These are phyloP conservation scores for Plectosphaerella plurivora DNA, from an alignment of 2,329 filamentous ascomycete genomes.

Conservation along the genomic window DNA sequence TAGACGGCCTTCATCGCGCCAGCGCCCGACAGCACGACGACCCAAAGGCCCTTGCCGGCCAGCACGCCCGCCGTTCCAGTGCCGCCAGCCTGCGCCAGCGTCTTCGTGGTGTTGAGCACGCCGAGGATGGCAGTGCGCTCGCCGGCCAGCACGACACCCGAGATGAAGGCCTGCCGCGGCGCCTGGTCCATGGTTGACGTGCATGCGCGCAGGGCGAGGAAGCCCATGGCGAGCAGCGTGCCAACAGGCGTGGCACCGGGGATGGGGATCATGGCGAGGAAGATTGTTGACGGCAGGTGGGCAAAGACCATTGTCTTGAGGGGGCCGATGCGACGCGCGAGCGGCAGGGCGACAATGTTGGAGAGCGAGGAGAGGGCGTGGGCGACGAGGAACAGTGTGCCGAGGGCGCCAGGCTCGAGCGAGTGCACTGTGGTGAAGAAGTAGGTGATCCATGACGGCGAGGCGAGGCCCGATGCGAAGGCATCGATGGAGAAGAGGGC, in stretches of 20 bases:
- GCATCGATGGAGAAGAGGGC: conserved; percentile 45
- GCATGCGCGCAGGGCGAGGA: conserved; percentile 59
- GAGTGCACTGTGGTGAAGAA: conserved; percentile 47
- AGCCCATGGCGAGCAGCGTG: conserved; percentile 48
- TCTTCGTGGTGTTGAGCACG: conserved; percentile 65
- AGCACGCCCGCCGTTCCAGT: conserved; percentile 62
- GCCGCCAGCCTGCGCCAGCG: conserved; percentile 53
- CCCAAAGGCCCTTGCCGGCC: conserved; percentile 50
- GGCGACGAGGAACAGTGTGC: conserved; percentile 50
- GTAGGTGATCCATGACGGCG: conserved; percentile 54
- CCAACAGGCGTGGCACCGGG: conserved; percentile 31
- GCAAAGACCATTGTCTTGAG: conserved; percentile 75
- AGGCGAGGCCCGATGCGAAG: conserved; percentile 61
- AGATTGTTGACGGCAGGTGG: conserved; percentile 64
- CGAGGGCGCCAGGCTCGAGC: conserved; percentile 44
- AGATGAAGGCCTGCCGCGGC: conserved; percentile 65
- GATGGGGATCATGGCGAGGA: conserved; percentile 58
- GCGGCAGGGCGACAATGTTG: conserved; percentile 47
- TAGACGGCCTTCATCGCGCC: conserved; percentile 58
- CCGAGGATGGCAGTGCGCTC: conserved; percentile 72
- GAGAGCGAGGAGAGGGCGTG: conserved; percentile 46
- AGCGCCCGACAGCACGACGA: conserved; percentile 59
- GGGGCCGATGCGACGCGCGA: conserved; percentile 54
- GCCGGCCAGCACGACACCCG: conserved; percentile 56
- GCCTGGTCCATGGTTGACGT: conserved; percentile 67